phyloP scores from a whole-genome alignment of 495 filamentous ascomycete genomes.

The Lasiosphaeriaceae sp. region DNA sequence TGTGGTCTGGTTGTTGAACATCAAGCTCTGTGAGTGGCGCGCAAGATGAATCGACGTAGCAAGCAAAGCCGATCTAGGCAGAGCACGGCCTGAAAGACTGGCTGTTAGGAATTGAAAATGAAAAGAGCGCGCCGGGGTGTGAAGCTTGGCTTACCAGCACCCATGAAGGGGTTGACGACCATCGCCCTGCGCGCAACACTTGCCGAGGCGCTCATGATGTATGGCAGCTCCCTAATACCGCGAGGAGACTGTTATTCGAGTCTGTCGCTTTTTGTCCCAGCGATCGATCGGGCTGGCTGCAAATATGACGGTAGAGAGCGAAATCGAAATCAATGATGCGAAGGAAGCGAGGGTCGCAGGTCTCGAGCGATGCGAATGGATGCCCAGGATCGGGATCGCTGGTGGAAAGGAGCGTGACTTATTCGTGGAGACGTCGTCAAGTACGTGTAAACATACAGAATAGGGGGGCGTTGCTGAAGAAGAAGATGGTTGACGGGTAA shows the following conservation, averaged over 20 bases:
- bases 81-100: conserved; percentile 29
- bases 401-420: background rate
- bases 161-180: conserved; percentile 51
- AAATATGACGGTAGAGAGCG: background rate
- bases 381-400: background rate
- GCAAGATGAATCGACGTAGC: conserved; percentile 51
- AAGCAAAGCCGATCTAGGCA: conserved; percentile 35
- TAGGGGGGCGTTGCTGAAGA: background rate
- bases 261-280: background rate
- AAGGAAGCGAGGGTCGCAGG: background rate
- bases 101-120: conserved; percentile 12
- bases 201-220: conserved; percentile 57
- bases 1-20: conserved; percentile 58
- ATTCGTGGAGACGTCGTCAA: background rate
- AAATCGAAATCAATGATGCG: background rate
- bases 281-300: background rate
- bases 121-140: conserved; percentile 8
- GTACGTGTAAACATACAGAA: background rate
- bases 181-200: conserved; percentile 56
- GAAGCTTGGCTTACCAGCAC: conserved; percentile 29
- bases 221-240: background rate
- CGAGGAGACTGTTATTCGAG: background rate
- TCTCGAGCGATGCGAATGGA: background rate
- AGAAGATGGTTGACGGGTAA: background rate
- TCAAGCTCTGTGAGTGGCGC: conserved; percentile 53